Conservation (phyloP, 108 stramenopile species). For the Nitzschia inconspicua region DNA sequence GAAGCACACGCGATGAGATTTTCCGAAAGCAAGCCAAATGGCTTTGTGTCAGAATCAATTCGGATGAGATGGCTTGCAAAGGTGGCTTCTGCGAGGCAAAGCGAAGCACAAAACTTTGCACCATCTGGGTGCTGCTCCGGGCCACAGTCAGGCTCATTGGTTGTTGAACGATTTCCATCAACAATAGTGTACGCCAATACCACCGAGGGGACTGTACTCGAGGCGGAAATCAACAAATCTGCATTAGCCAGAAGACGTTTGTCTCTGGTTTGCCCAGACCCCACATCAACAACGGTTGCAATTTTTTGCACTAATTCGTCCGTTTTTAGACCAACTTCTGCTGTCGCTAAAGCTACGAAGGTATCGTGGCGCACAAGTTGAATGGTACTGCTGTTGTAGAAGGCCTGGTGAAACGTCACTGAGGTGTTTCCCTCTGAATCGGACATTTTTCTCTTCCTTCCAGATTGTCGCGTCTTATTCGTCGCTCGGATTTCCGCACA, state of each 20-base stretch:
- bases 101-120: slow-evolving; percentile 1
- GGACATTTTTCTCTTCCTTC: slow-evolving; percentile 26
- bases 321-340: background rate
- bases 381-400: slow-evolving; percentile 1
- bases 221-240: slow-evolving; percentile 10
- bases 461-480: background rate
- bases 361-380: slow-evolving; percentile 13
- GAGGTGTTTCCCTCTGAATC: slow-evolving; percentile 20
- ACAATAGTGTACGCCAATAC: slow-evolving; percentile 8
- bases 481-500: slow-evolving; percentile 18
- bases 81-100: slow-evolving; percentile 8
- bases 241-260: background rate
- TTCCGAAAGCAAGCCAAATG: slow-evolving; percentile 17
- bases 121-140: background rate
- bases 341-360: background rate
- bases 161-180: no score
- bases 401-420: slow-evolving; percentile 25
- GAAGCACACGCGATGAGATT: slow-evolving; percentile 20
- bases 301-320: background rate
- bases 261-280: background rate
- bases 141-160: no score
- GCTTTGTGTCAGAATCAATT: slow-evolving; percentile 13
- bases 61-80: slow-evolving; percentile 5
- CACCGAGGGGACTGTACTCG: background rate
- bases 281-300: background rate